phyloP scores from a whole-genome alignment of 2,329 filamentous ascomycete genomes.

The Nemania bipapillata region DNA sequence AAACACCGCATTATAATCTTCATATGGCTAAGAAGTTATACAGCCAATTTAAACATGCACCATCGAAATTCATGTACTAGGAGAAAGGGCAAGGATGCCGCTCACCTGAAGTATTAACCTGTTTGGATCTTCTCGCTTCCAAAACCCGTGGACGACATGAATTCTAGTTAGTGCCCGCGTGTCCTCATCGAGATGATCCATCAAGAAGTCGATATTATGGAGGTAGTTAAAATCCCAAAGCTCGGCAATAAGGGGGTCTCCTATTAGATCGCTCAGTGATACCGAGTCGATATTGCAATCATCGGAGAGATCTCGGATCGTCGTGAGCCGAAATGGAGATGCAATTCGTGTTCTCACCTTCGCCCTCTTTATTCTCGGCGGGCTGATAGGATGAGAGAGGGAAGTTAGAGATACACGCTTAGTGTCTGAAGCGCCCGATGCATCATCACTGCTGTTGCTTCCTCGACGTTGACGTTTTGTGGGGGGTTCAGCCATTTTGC shows the following conservation, averaged over 20 bases:
- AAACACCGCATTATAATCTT: neutral
- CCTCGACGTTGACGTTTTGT: slow-evolving; percentile 45
- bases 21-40: neutral
- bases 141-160: slow-evolving; percentile 70
- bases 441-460: slow-evolving; percentile 30
- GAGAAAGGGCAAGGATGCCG: neutral
- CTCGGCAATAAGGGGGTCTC: slow-evolving; percentile 77
- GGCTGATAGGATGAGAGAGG: slow-evolving; percentile 58
- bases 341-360: slow-evolving; percentile 48
- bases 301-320: slow-evolving; percentile 70
- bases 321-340: slow-evolving; percentile 78
- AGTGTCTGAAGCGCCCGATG: slow-evolving; percentile 10
- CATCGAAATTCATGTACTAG: neutral
- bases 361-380: slow-evolving; percentile 54
- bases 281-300: slow-evolving; percentile 73
- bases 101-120: slow-evolving; percentile 67
- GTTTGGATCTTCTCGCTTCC: slow-evolving; percentile 73
- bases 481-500: slow-evolving; percentile 44
- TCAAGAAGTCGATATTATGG: slow-evolving; percentile 68
- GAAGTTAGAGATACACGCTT: slow-evolving; percentile 45
- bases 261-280: slow-evolving; percentile 73
- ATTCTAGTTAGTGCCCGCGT: slow-evolving; percentile 61
- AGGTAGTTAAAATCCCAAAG: slow-evolving; percentile 78
- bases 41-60: neutral
- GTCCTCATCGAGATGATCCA: slow-evolving; percentile 65